Conservation (phyloP, 768 basidiomycete genomes). For the Rhizopogon vulgaris region DNA sequence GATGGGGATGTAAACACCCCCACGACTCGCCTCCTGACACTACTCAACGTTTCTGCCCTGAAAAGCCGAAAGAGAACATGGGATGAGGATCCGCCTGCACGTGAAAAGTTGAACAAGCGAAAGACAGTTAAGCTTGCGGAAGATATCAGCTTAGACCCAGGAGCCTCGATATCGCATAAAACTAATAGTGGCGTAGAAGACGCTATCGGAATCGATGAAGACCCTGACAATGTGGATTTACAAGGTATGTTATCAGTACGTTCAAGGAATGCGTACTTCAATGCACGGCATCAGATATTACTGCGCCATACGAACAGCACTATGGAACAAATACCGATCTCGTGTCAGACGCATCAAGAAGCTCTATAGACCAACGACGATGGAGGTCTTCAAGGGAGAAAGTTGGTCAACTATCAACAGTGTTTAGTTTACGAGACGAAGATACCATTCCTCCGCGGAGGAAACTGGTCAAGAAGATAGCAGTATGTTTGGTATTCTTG, state of each 20-base stretch:
- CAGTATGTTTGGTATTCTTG: constrained; percentile 11
- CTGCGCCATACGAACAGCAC: constrained; percentile 63
- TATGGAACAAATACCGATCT: constrained; percentile 58
- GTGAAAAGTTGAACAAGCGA: constrained; percentile 68
- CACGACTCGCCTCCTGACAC: constrained; percentile 77
- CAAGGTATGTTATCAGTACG: constrained; percentile 7
- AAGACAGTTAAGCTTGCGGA: constrained; percentile 34
- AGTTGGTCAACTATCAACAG: constrained; percentile 46
- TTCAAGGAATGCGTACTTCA: neutral
- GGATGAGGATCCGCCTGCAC: constrained; percentile 29
- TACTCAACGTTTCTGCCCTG: constrained; percentile 84
- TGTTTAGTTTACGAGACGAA: constrained; percentile 41
- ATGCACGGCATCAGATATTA: constrained; percentile 6
- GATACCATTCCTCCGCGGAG: constrained; percentile 26
- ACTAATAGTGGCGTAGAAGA: constrained; percentile 11
- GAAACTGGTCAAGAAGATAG: constrained; percentile 17
- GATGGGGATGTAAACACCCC: constrained; percentile 39
- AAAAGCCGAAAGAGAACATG: constrained; percentile 57
- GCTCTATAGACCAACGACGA: constrained; percentile 44
- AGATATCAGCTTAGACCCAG: constrained; percentile 9
- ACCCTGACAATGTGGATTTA: constrained; percentile 24
- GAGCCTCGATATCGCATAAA: constrained; percentile 4
- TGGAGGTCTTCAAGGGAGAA: constrained; percentile 52
- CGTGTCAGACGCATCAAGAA: constrained; percentile 43
- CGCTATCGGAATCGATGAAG: constrained; percentile 20